A percentile compares a stretch with the other conserved stretches of the same genome.
These are phyloP conservation scores for Jatropha multifida DNA, from an alignment of 441 rosid genomes.

Conservation along the genomic window DNA sequence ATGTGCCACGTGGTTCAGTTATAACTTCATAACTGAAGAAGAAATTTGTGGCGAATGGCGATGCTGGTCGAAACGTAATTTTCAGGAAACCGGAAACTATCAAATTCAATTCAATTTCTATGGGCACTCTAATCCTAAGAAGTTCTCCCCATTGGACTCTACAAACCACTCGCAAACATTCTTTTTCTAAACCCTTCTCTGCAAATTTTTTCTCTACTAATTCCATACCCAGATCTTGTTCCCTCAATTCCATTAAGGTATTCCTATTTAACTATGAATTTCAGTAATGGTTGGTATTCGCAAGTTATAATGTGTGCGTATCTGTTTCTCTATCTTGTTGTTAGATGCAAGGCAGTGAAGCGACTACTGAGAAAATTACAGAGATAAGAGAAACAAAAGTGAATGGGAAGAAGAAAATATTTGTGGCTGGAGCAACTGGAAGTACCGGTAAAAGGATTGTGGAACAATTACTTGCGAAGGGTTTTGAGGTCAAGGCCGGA, in stretches of 20 bases:
- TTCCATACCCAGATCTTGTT: constrained; percentile 25
- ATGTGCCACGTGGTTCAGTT: background rate
- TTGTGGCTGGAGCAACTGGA: constrained; percentile 90
- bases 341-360: constrained; percentile 61
- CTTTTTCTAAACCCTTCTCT: constrained; percentile 24
- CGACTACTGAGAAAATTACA: constrained; percentile 37
- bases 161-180: constrained; percentile 1
- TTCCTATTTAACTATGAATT: background rate
- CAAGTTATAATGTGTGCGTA: background rate
- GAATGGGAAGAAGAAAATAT: constrained; percentile 47
- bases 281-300: background rate
- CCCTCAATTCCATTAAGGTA: constrained; percentile 48
- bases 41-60: constrained; percentile 1
- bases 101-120: constrained; percentile 4
- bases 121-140: constrained; percentile 48
- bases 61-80: constrained; percentile 10
- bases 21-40: background rate
- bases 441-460: constrained; percentile 79
- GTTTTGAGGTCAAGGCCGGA: constrained; percentile 81
- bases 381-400: constrained; percentile 22
- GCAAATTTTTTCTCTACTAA: constrained; percentile 23
- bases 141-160: constrained; percentile 14
- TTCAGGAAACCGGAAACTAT: background rate
- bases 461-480: constrained; percentile 73
- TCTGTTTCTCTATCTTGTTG: constrained; percentile 9